These are phyloP conservation scores for Emmonsia crescens DNA, from an alignment of 2,329 filamentous ascomycete species.

Conservation along the genomic window DNA sequence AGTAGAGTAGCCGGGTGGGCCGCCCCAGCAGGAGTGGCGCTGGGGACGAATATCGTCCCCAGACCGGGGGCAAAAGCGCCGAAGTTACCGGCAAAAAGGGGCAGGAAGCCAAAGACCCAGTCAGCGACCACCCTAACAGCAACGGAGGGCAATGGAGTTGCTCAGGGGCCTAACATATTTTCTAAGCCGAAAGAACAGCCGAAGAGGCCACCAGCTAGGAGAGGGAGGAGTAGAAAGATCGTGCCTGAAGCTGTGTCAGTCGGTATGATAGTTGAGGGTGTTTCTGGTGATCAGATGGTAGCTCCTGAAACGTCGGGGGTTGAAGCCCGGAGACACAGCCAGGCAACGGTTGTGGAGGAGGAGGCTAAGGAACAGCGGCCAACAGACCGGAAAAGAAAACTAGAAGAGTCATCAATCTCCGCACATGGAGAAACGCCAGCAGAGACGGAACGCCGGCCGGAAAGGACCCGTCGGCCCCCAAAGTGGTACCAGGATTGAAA, in stretches of 20 bases:
- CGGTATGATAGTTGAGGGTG: not conserved
- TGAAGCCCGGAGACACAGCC: not conserved
- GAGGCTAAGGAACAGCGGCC: not conserved
- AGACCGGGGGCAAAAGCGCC: not conserved
- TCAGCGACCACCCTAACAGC: not conserved
- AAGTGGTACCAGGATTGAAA: not conserved
- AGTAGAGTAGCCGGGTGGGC: not conserved
- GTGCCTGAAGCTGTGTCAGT: not conserved
- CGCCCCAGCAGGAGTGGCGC: not conserved
- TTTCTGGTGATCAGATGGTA: not conserved
- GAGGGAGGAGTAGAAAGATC: not conserved
- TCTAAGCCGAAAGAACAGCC: not conserved
- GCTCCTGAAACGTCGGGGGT: too few relatives aligned
- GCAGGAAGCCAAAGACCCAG: not conserved
- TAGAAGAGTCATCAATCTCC: not conserved
- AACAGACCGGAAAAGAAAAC: not conserved
- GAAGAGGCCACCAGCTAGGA: not conserved
- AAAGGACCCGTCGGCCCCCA: not conserved
- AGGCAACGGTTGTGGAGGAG: not conserved
- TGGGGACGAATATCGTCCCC: not conserved
- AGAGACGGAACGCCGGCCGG: not conserved
- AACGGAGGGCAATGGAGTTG: not conserved
- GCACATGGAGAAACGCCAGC: not conserved
- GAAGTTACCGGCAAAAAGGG: not conserved
- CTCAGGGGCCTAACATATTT: not conserved